Conservation (phyloP, 306 rosid species). For the Rosa multiflora region DNA sequence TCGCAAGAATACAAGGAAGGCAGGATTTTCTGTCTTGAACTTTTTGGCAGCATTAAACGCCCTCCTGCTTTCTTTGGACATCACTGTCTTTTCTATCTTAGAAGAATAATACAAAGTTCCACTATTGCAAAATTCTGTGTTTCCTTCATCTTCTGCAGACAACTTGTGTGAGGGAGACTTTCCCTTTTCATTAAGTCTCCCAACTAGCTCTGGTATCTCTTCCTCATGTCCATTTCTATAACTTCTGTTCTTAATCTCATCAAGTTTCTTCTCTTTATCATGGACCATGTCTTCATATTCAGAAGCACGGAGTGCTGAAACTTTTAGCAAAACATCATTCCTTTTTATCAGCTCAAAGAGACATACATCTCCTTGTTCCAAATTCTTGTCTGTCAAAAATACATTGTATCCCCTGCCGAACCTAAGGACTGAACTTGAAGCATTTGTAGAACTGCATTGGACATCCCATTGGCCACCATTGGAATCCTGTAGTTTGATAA, state of each 20-base stretch:
- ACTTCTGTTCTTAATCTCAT: neutral
- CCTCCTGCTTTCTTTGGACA: neutral
- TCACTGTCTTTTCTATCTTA: neutral
- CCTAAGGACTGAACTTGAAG: neutral
- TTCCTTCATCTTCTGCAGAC: neutral
- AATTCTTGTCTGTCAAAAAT: conserved; percentile 14
- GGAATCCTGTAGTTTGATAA: conserved; percentile 22
- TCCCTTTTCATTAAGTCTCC: neutral
- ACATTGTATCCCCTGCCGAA: conserved; percentile 17
- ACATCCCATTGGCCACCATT: conserved; percentile 26
- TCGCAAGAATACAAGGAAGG: conserved; percentile 1
- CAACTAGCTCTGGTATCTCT: neutral
- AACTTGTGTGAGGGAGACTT: neutral
- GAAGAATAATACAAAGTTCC: neutral
- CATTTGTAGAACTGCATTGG: neutral
- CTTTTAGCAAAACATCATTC: conserved; percentile 16
- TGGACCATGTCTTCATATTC: neutral
- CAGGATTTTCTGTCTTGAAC: conserved; percentile 20
- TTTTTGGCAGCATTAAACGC: conserved; percentile 11
- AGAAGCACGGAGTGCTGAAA: conserved; percentile 16
- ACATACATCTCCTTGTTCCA: conserved; percentile 33
- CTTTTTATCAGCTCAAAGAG: conserved; percentile 27
- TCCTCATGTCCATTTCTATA: neutral
- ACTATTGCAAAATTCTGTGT: neutral
- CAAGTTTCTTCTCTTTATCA: neutral